Evolutionary conservation across 2,329 filamentous ascomycete species (phyloP).

Genomic region (Claviceps africana): DNA sequence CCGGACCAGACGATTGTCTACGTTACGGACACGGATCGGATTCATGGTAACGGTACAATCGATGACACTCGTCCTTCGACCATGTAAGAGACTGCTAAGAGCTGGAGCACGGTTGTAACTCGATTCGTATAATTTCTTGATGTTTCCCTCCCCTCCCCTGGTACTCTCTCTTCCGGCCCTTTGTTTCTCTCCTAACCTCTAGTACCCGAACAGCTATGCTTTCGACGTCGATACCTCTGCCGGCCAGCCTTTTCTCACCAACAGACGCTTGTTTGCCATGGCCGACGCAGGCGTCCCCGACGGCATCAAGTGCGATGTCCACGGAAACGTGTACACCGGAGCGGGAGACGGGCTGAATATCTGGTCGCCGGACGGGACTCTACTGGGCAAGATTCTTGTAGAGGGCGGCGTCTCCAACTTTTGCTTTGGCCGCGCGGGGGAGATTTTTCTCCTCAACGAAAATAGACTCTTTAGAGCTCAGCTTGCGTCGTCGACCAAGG

Average conservation of each 20-base stretch:
- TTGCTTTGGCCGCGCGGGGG: constrained; percentile 28
- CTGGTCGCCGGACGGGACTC: constrained; percentile 29
- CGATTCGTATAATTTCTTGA: no score
- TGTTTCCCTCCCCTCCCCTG: background rate
- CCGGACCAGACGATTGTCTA: constrained; percentile 30
- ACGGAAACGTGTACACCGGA: constrained; percentile 35
- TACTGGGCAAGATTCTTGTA: constrained; percentile 31
- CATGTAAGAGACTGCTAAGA: no score
- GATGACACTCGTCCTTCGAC: constrained; percentile 12
- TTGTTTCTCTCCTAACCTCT: background rate
- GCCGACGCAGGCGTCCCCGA: constrained; percentile 32
- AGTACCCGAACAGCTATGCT: constrained; percentile 16
- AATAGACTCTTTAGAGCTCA: constrained; percentile 24
- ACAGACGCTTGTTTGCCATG: constrained; percentile 36
- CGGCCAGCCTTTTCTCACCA: constrained; percentile 26
- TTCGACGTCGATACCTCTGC: constrained; percentile 18
- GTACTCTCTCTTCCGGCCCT: background rate
- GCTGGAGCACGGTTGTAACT: no score
- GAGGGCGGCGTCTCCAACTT: constrained; percentile 32
- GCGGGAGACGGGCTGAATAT: constrained; percentile 35
- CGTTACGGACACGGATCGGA: constrained; percentile 28
- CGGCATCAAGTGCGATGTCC: constrained; percentile 31
- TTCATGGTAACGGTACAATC: constrained; percentile 20
- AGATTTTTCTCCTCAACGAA: constrained; percentile 35
- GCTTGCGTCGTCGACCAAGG: constrained; percentile 7